Base-by-base conservation (phyloP, 768 basidiomycete genomes). In the Leccinum barrowsii region DNA sequence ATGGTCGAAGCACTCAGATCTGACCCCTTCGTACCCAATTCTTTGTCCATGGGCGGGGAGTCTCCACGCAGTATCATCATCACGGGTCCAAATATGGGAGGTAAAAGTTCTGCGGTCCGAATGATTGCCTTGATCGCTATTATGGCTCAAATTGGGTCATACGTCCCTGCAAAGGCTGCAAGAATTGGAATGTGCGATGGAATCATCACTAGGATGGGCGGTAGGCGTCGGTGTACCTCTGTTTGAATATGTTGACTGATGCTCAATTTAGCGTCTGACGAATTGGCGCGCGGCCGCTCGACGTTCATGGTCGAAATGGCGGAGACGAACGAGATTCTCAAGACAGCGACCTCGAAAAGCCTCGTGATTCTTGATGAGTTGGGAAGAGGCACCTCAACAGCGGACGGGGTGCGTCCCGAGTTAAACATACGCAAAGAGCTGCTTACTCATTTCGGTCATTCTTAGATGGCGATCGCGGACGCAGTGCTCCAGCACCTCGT, bases 221-320 rank as follows among this genome's bases (percentile, higher is more conserved):
- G 90, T 88, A 64, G 52, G 84, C 62, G 5, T 4, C 6, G 1
- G 22, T 12, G 50, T n/a, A 24, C 50, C 42, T 58, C 47, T 44
- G 48, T 34, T 53, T 51, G 30, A 46, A n/a, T 50, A 35, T 17
- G 47, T 52, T 50, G 2, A 10, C 48, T 63, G 42, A 63, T 37
- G 8, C 7, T 46, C 55, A 46, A 26, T 21, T 12, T 57, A 88
- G 96, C 96, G 0, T 89, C 85, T 10, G 96, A 98, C 69, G 93
- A 97, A 62, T 73, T 98, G 24, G 82, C 85, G 6, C 81, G 89
- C 40, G 94, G 94, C 0, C 84, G 92, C 7, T 96, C 94, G 0
- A 98, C 91, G 0, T 97, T 98, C 71, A 97, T 97, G 95, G 92
- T 98, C 3, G 96, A 99, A 73, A 87, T 98, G 80, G 80, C 89